Percentiles rank a stretch among this genome's conserved stretches.
Evolutionary conservation across 495 filamentous ascomycete species (phyloP).

Genomic region (Penicillium odoratum): DNA sequence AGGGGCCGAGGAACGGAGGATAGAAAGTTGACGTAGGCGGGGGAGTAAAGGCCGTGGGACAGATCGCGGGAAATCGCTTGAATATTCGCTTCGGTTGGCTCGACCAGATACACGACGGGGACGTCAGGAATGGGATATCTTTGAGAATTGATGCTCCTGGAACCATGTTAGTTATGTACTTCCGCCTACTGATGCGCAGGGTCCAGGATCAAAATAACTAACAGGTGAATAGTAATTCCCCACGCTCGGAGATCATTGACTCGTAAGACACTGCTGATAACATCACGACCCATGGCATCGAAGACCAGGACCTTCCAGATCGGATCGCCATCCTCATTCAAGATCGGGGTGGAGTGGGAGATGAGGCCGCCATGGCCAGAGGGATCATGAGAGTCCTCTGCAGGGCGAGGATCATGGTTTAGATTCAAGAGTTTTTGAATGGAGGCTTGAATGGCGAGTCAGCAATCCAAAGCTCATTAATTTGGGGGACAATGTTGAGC

Average conservation of each 20-base stretch:
- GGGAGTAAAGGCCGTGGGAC: slow-evolving; percentile 82
- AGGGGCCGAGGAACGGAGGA: slow-evolving; percentile 90
- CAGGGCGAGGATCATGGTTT: slow-evolving; percentile 66
- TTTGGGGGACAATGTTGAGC: slow-evolving; percentile 49
- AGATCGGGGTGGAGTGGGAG: slow-evolving; percentile 71
- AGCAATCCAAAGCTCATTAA: slow-evolving; percentile 19
- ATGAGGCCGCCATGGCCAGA: slow-evolving; percentile 58
- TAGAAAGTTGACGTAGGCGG: slow-evolving; percentile 96
- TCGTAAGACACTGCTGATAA: slow-evolving; percentile 90
- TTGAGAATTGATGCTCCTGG: slow-evolving; percentile 74
- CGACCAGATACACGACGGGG: slow-evolving; percentile 91
- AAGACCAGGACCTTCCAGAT: slow-evolving; percentile 75
- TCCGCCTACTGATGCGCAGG: background rate
- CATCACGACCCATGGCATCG: slow-evolving; percentile 66
- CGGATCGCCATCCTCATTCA: slow-evolving; percentile 83
- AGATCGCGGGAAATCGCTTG: slow-evolving; percentile 85
- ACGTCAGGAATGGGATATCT: slow-evolving; percentile 95
- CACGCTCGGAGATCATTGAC: slow-evolving; percentile 90
- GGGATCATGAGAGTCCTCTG: slow-evolving; percentile 58
- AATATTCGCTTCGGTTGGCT: slow-evolving; percentile 80
- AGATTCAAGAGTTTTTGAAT: slow-evolving; percentile 96
- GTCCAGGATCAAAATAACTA: slow-evolving; percentile 21
- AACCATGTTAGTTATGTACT: slow-evolving; percentile 13
- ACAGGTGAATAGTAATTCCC: slow-evolving; percentile 98
- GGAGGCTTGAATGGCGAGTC: slow-evolving; percentile 62